Percentiles rank a stretch among this genome's conserved stretches.
Evolutionary conservation across 225 moss, liverwort and hornwort species (phyloP).

Genomic region (Neckera pumila): DNA sequence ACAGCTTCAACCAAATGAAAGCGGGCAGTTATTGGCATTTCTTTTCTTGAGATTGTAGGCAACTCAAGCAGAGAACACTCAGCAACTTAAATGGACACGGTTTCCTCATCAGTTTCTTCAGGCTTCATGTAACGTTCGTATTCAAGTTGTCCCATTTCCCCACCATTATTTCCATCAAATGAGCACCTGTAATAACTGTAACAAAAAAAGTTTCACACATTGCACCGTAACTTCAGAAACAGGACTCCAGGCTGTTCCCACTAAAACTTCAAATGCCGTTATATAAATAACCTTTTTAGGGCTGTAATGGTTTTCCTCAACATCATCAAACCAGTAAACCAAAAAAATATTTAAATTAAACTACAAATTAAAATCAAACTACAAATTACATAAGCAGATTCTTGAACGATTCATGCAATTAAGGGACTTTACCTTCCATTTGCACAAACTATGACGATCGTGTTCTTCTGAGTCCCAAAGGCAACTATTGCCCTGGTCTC

Average conservation of each 20-base stretch:
- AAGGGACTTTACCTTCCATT: conserved; percentile 29
- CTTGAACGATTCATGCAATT: neutral
- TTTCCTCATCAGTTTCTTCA: conserved; percentile 53
- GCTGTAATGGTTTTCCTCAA: neutral
- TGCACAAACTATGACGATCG: conserved; percentile 71
- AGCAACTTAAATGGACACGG: conserved; percentile 19
- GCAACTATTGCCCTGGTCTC: conserved; percentile 88
- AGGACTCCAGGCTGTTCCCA: neutral
- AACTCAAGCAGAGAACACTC: neutral
- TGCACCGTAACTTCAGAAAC: neutral
- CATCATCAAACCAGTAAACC: neutral
- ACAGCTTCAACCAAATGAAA: neutral
- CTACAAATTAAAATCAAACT: neutral
- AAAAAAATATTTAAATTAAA: neutral
- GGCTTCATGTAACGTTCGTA: conserved; percentile 83
- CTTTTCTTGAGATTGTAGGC: neutral
- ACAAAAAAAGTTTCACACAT: neutral
- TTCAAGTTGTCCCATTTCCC: conserved; percentile 80
- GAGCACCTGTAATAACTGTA: conserved; percentile 88
- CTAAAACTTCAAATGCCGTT: neutral
- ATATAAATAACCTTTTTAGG: neutral
- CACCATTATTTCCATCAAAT: conserved; percentile 76
- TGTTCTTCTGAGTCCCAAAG: conserved; percentile 84
- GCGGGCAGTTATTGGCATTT: neutral
- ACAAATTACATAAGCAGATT: neutral